Evolutionary conservation across 1,284 basidiomycete genomes (phyloP).

Genomic region (Cryptococcus hybrid): DNA sequence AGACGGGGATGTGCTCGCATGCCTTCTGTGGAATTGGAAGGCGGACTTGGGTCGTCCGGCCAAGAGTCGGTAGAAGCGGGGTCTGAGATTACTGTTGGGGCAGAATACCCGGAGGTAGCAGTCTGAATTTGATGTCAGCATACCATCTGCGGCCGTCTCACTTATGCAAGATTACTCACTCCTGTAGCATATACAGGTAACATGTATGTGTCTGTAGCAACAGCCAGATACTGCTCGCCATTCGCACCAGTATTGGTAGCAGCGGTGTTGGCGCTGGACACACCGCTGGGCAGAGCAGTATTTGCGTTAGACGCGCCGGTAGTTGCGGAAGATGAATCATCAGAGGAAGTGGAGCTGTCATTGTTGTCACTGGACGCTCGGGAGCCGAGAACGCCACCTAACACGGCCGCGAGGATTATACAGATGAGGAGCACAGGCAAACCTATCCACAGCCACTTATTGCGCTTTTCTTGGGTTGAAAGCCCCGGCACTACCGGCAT

Average conservation of each 20-base stretch:
- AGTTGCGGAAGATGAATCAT: not conserved
- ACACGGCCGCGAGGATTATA: constrained; percentile 69
- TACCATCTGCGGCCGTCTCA: constrained; percentile 1
- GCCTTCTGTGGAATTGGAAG: constrained; percentile 56
- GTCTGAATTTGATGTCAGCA: constrained; percentile 57
- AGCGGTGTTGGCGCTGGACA: constrained; percentile 23
- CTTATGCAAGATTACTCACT: constrained; percentile 54
- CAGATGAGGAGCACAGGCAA: constrained; percentile 55
- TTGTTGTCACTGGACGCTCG: constrained; percentile 55
- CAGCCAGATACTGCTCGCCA: constrained; percentile 39
- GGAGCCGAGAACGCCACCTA: constrained; percentile 72
- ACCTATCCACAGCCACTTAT: constrained; percentile 49
- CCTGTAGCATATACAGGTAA: constrained; percentile 85
- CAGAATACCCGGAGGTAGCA: constrained; percentile 69
- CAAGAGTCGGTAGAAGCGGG: constrained; percentile 60
- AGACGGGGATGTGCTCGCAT: constrained; percentile 80
- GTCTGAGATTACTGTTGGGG: constrained; percentile 66
- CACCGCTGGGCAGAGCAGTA: constrained; percentile 29
- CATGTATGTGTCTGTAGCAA: constrained; percentile 69
- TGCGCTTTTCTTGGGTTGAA: constrained; percentile 38
- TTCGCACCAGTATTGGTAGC: constrained; percentile 42
- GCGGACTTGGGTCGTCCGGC: constrained; percentile 72
- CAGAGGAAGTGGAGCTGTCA: constrained; percentile 10
- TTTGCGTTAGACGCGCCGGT: constrained; percentile 17
- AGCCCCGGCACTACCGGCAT: not conserved